These are phyloP conservation scores for Chrysoporthe puriensis DNA, from an alignment of 2,329 filamentous ascomycete genomes.

Conservation along the genomic window DNA sequence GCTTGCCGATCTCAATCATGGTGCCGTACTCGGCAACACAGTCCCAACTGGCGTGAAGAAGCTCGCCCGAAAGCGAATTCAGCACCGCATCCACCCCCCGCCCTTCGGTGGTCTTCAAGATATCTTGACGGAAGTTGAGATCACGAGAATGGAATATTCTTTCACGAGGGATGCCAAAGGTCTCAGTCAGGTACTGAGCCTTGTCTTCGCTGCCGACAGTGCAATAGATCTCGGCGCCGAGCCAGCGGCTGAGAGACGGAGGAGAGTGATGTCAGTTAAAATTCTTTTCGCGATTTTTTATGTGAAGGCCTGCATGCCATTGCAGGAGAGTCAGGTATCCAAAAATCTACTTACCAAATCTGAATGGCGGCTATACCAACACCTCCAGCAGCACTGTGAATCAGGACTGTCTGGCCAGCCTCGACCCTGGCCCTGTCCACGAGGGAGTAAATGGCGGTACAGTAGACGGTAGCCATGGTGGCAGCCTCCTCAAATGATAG, in stretches of 20 bases:
- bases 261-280: not conserved
- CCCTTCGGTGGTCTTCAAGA: conserved; percentile 35
- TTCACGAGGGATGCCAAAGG: not conserved
- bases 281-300: not conserved
- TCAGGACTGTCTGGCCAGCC: conserved; percentile 12
- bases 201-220: conserved; percentile 12
- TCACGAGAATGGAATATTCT: conserved; percentile 36
- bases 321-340: too few relatives aligned
- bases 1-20: conserved; percentile 27
- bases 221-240: conserved; percentile 18
- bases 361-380: conserved; percentile 18
- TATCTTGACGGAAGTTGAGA: conserved; percentile 36
- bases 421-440: conserved; percentile 13
- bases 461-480: conserved; percentile 10
- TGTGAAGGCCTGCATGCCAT: not conserved
- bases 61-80: conserved; percentile 15
- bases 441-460: conserved; percentile 11
- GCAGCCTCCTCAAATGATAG: conserved; percentile 21
- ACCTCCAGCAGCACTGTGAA: conserved; percentile 18
- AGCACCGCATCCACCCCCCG: conserved; percentile 34
- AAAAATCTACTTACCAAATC: not conserved
- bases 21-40: conserved; percentile 26
- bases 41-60: conserved; percentile 22
- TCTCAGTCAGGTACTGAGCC: not conserved
- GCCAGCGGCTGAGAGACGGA: not conserved